phyloP scores from a whole-genome alignment of 2,329 filamentous ascomycete species.

The Aspergillus jensenii region DNA sequence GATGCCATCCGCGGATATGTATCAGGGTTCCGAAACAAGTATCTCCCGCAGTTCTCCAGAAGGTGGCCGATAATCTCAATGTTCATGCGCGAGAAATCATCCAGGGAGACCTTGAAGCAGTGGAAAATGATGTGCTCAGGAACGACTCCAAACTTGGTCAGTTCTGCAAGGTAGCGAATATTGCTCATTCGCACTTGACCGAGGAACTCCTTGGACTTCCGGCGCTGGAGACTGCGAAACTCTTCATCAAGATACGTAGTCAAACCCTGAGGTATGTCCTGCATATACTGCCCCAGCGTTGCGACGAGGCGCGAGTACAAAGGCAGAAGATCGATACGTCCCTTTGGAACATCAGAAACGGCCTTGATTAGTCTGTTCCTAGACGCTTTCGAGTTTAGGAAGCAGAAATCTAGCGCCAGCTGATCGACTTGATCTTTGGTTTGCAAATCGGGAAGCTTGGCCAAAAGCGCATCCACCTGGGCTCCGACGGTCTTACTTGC shows the following conservation, averaged over 20 bases:
- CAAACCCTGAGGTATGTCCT: constrained; percentile 87
- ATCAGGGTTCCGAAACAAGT: constrained; percentile 86
- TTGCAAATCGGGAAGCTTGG: constrained; percentile 85
- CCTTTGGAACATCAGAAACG: constrained; percentile 91
- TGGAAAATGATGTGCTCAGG: constrained; percentile 99
- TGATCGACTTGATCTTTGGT: constrained; percentile 91
- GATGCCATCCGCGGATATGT: constrained; percentile 90
- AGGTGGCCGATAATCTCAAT: constrained; percentile 98
- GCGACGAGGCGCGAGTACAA: constrained; percentile 91
- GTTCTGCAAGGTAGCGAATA: constrained; percentile 93
- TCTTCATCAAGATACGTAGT: constrained; percentile 93
- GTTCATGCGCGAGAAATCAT: constrained; percentile 98
- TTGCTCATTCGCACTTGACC: constrained; percentile 92
- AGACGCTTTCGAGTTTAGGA: constrained; percentile 96
- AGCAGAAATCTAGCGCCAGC: constrained; percentile 94
- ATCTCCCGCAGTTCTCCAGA: constrained; percentile 93
- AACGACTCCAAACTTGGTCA: constrained; percentile 97
- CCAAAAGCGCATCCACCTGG: constrained; percentile 87
- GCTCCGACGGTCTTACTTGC: constrained; percentile 97
- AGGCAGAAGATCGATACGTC: constrained; percentile 84
- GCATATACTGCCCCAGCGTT: constrained; percentile 89
- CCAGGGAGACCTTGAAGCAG: constrained; percentile 93
- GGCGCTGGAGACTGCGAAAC: constrained; percentile 91
- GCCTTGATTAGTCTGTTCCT: constrained; percentile 91
- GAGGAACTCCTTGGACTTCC: constrained; percentile 96